phyloP scores from a whole-genome alignment of 805 yeast genomes.

The Candida tibetensis region DNA sequence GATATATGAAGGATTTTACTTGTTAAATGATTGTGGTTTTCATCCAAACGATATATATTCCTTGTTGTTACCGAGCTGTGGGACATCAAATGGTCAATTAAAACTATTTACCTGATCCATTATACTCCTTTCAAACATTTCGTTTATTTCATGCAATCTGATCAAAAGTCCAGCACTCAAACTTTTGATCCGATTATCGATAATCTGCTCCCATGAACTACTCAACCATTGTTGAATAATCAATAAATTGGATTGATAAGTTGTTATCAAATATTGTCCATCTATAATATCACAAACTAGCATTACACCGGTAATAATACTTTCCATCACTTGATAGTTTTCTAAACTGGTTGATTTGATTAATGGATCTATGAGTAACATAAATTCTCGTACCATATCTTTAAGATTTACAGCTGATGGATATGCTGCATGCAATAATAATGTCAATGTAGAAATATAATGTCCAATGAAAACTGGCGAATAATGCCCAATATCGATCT shows the following conservation, averaged over 20 bases:
- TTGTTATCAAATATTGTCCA: slow-evolving; percentile 21
- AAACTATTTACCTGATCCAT: slow-evolving; percentile 30
- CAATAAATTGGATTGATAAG: slow-evolving; percentile 20
- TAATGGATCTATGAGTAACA: slow-evolving; percentile 33
- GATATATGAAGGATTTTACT: background rate
- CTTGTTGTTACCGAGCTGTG: too few species aligned
- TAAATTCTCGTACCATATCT: slow-evolving; percentile 57
- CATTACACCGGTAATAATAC: slow-evolving; percentile 36
- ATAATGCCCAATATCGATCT: slow-evolving; percentile 48
- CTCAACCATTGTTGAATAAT: slow-evolving; percentile 26
- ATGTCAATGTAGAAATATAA: slow-evolving; percentile 54
- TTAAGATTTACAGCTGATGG: slow-evolving; percentile 50
- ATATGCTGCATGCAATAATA: slow-evolving; percentile 56
- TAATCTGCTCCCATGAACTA: slow-evolving; percentile 32
- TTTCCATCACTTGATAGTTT: slow-evolving; percentile 35
- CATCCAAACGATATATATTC: background rate
- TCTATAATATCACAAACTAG: slow-evolving; percentile 35
- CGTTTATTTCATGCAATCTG: slow-evolving; percentile 21
- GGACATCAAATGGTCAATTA: slow-evolving; percentile 14
- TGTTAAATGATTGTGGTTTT: background rate
- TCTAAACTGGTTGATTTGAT: slow-evolving; percentile 19
- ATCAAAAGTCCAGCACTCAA: slow-evolving; percentile 40
- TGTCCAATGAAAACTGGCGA: slow-evolving; percentile 56
- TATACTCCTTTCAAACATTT: slow-evolving; percentile 27
- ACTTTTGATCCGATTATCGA: slow-evolving; percentile 36